Evolutionary conservation across 148 eudicot species (phyloP).

Genomic region (Arctostaphylos glauca): DNA sequence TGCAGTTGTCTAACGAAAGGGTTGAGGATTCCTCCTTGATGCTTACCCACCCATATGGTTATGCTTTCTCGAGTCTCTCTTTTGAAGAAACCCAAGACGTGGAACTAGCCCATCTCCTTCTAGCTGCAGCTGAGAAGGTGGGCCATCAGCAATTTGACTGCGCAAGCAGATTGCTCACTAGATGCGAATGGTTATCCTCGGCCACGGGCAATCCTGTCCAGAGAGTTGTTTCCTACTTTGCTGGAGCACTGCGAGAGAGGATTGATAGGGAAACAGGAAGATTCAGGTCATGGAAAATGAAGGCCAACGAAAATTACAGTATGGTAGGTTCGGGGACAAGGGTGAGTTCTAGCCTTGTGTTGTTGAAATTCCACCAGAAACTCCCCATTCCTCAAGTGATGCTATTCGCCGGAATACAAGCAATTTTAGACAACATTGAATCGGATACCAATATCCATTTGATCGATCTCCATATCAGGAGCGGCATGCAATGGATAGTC

Average conservation of each 20-base stretch:
- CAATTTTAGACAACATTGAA: slow-evolving; percentile 30
- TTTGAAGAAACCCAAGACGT: slow-evolving; percentile 28
- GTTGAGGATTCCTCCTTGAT: slow-evolving; percentile 17
- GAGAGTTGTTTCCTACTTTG: slow-evolving; percentile 29
- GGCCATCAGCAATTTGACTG: slow-evolving; percentile 23
- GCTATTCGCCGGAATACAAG: slow-evolving; percentile 31
- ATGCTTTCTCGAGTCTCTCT: slow-evolving; percentile 20
- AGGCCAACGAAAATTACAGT: neutral
- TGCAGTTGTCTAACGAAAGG: slow-evolving; percentile 25
- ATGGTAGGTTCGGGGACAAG: neutral
- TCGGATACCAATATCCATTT: slow-evolving; percentile 25
- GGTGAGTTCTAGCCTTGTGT: slow-evolving; percentile 11
- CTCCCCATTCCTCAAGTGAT: slow-evolving; percentile 30
- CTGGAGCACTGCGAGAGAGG: slow-evolving; percentile 36
- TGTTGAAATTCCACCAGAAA: slow-evolving; percentile 18
- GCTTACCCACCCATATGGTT: slow-evolving; percentile 30
- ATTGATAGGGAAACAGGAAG: slow-evolving; percentile 29
- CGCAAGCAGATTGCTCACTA: slow-evolving; percentile 28
- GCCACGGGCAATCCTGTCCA: slow-evolving; percentile 35
- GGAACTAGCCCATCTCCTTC: slow-evolving; percentile 33
- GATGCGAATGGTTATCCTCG: slow-evolving; percentile 24
- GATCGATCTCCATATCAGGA: slow-evolving; percentile 35
- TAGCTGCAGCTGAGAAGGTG: slow-evolving; percentile 39
- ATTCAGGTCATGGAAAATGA: neutral
- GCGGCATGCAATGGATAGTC: slow-evolving; percentile 26